These are phyloP conservation scores for Echium plantagineum DNA, from an alignment of 257 asterid genomes.

Conservation along the genomic window DNA sequence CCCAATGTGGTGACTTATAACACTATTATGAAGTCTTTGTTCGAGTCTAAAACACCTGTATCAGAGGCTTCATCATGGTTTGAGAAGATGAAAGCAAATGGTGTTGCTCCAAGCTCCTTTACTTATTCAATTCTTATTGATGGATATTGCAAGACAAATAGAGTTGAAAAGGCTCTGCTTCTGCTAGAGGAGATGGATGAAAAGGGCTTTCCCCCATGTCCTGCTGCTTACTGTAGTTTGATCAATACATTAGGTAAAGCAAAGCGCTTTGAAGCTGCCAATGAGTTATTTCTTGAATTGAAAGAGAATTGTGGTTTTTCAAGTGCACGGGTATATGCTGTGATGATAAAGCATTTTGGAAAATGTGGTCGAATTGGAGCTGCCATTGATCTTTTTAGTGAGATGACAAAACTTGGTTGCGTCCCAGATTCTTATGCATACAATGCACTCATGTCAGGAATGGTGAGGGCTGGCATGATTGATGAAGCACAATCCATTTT, in stretches of 20 bases:
- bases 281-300: slow-evolving; percentile 35
- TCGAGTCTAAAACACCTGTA: slow-evolving; percentile 50
- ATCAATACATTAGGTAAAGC: slow-evolving; percentile 67
- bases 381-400: slow-evolving; percentile 29
- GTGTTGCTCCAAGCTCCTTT: slow-evolving; percentile 59
- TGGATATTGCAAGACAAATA: slow-evolving; percentile 74
- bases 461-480: slow-evolving; percentile 29
- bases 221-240: slow-evolving; percentile 94
- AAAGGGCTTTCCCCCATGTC: slow-evolving; percentile 87
- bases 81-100: slow-evolving; percentile 48
- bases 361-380: slow-evolving; percentile 29
- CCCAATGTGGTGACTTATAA: slow-evolving; percentile 85
- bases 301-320: slow-evolving; percentile 34
- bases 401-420: slow-evolving; percentile 27
- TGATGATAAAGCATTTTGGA: slow-evolving; percentile 39
- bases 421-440: slow-evolving; percentile 32
- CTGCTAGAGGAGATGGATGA: slow-evolving; percentile 96
- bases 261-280: slow-evolving; percentile 73
- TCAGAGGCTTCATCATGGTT: slow-evolving; percentile 56
- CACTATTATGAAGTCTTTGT: slow-evolving; percentile 64
- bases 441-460: slow-evolving; percentile 40
- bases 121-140: slow-evolving; percentile 81
- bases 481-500: slow-evolving; percentile 29
- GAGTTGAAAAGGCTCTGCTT: slow-evolving; percentile 57
- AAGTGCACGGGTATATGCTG: slow-evolving; percentile 39